Base-by-base conservation (phyloP, 2,329 filamentous ascomycete genomes). In the Juglanconis sp. region DNA sequence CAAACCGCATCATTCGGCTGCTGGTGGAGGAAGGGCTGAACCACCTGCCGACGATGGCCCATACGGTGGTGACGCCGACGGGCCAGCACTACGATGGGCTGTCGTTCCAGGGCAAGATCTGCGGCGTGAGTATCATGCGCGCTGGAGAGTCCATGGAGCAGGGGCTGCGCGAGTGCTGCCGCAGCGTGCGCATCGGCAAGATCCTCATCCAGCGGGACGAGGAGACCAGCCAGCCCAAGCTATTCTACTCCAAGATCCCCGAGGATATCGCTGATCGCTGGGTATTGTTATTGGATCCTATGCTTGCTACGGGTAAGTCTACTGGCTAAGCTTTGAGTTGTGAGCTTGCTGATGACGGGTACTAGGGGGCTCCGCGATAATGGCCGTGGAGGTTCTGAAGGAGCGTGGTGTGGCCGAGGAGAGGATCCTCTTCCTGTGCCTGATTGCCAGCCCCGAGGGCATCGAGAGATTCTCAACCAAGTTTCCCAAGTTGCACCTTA, bases 141-240 rank as follows among this genome's bases (percentile, higher is more conserved):
- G 95, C 95, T 11, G 95, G 95, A 55, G 95, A 99, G 77, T 91
- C 94, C 61, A 99, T 99, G 95, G 95, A 99, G 77, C 92, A 98
- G 76, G 95, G 94, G 2, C 79, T 99, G 63, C 85, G 95, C 62
- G 94, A 99, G 76, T 99, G 95, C 78, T 99, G 95, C 77, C 89
- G 95, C 56, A 96, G 91, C n/a, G 95, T 99, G 53, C 85, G 95
- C 64, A 99, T 99, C 70, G 95, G 95, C 66, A 99, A 99, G 81
- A 99, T 99, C 65, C 80, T 99, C 68, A 99, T 99, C 70, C 95
- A 99, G 77, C 83, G 95, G 59, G 95, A 99, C 68, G 95, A 99
- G 76, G 95, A 98, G 77, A 98, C 95, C 1, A 84, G 89, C 57
- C 85, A 89, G 78, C 95, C 95, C 11, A 95, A 92, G 74, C 83